Conservation (phyloP, 73 alveolate species). For the Tetrahymena malaccensis region DNA sequence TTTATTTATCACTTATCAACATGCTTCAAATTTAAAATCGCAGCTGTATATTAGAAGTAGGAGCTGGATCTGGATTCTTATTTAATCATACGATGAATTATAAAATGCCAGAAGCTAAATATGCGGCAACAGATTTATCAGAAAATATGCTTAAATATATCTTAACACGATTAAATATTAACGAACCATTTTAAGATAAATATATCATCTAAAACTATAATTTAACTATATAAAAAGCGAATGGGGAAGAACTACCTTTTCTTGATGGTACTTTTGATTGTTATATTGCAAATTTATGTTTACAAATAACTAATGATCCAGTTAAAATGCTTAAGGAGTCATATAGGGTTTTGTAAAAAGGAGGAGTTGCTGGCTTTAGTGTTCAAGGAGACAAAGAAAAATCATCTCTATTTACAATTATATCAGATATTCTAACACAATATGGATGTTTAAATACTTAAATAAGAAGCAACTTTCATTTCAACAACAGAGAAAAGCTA, state of each 20-base stretch:
- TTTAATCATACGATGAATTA: not conserved
- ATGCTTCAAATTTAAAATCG: not conserved
- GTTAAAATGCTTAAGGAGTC: conserved; percentile 49
- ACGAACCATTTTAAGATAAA: not conserved
- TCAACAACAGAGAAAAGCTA: not conserved
- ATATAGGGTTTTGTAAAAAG: conserved; percentile 38
- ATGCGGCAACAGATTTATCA: not conserved
- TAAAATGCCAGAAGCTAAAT: not conserved
- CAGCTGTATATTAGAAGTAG: not conserved
- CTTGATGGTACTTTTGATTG: conserved; percentile 41
- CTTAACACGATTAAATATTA: not conserved
- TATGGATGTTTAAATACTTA: not conserved
- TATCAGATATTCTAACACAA: not conserved
- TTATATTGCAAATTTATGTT: conserved; percentile 55
- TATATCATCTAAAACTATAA: not conserved
- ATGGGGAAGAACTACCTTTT: conserved; percentile 53
- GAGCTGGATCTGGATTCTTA: not conserved
- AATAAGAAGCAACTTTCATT: not conserved
- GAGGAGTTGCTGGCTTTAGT: conserved; percentile 47
- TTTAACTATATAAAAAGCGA: not conserved
- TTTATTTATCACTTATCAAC: not conserved
- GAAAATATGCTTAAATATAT: not conserved
- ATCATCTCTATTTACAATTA: conserved; percentile 1
- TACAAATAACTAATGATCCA: conserved; percentile 47
- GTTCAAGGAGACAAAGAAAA: conserved; percentile 62